Evolutionary conservation across 257 asterid species (phyloP), one percentile per base, ranked within the genome.

Genomic region (Solanum acaule): DNA sequence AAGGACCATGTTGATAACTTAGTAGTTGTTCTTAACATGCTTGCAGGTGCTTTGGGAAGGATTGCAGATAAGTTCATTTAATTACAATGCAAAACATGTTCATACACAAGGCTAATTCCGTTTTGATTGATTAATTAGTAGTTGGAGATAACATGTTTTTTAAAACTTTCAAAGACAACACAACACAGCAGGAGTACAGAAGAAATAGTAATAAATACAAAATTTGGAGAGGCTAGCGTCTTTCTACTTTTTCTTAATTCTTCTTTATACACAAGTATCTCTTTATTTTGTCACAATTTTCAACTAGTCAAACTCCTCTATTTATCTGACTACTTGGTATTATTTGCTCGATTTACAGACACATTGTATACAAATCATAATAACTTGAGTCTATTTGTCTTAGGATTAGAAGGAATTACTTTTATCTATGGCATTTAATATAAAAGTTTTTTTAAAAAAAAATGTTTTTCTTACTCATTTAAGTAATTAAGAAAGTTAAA

Each of bases 41-140:
- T 96, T 56, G 94, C 97, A 1, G 95, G 94, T 90, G 95, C 98
- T 2, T 70, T 95, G 91, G 97, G 94, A 84, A 93, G 92, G 91
- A 94, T 95, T 88, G 98, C 98, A 1, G 97, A 96, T 89, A 96
- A 94, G 87, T 65, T n/a, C 75, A 87, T 16, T 27, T 27, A 29
- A 68, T 27, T 68, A 68, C 65, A 4, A 91, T 84, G 91, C 63
- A 93, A 88, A 91, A 46, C 6, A 76, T 76, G 33, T 38, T 73
- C 15, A 59, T 88, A 79, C 40, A 59, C 70, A 38, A 72, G 72
- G 91, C 70, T 79, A 8, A 73, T 34, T 35, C 8, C 37, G 8
- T 35, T 35, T 35, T 35, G 37, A 35, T 35, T 6, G 37, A 35
- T 5, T 18, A 75, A 35, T 35, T 35, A 37, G 49, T 73, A 73